A percentile compares a stretch with the other conserved stretches of the same genome.
Conservation (phyloP, 768 basidiomycete genomes). For the Cyclocybe cylindracea region DNA sequence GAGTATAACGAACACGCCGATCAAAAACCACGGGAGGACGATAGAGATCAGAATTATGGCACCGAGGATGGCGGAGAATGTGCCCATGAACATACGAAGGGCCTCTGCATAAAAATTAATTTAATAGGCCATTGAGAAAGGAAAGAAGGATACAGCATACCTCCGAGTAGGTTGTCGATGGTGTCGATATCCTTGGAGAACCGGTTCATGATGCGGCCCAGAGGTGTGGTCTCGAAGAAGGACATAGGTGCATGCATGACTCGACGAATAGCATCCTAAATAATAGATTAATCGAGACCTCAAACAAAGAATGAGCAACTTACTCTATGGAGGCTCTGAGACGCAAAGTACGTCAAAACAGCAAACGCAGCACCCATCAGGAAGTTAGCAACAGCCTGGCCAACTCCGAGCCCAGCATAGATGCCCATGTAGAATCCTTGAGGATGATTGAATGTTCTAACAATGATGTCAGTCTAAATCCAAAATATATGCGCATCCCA, state of each 20-base stretch:
- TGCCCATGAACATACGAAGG: conserved; percentile 69
- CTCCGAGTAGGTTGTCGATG: conserved; percentile 71
- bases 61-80: conserved; percentile 66
- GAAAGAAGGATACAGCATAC: conserved; percentile 24
- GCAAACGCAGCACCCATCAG: conserved; percentile 67
- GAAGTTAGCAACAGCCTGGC: conserved; percentile 70
- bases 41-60: conserved; percentile 79
- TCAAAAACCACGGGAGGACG: conserved; percentile 82
- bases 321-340: conserved; percentile 64
- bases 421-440: conserved; percentile 83
- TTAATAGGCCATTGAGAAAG: not conserved
- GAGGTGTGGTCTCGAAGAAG: conserved; percentile 87
- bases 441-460: conserved; percentile 54
- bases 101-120: conserved; percentile 46
- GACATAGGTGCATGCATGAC: conserved; percentile 87
- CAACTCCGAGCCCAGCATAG: conserved; percentile 72
- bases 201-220: conserved; percentile 88
- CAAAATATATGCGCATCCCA: not conserved
- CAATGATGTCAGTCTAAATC: conserved; percentile 9
- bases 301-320: conserved; percentile 10
- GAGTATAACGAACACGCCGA: conserved; percentile 63
- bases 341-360: conserved; percentile 76
- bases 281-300: not conserved
- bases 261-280: conserved; percentile 60
- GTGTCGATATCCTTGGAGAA: conserved; percentile 89